Conservation (phyloP, 345 rosid genomes). For the Eucalyptus albens region DNA sequence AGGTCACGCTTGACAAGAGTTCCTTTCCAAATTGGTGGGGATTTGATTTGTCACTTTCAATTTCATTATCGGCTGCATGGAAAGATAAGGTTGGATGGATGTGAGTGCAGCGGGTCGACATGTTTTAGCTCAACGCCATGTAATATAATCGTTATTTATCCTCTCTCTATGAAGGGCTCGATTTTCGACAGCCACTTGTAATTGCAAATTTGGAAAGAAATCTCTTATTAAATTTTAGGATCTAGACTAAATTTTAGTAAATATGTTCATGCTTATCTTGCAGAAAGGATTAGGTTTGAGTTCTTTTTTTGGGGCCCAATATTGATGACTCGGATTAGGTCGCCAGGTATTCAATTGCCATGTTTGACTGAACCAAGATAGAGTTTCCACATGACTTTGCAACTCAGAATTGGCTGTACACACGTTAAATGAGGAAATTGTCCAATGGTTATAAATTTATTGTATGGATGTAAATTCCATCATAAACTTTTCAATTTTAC, state of each 20-base stretch:
- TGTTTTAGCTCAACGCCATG: background rate
- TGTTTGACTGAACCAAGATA: background rate
- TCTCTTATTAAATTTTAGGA: background rate
- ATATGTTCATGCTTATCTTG: background rate
- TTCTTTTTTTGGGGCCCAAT: background rate
- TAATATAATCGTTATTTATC: background rate
- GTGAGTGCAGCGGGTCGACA: background rate
- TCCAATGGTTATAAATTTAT: background rate
- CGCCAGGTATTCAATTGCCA: background rate
- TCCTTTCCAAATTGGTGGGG: background rate
- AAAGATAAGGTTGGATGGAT: background rate
- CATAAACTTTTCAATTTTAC: accelerated
- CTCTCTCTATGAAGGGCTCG: background rate
- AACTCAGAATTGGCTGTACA: background rate
- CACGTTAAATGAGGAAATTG: background rate
- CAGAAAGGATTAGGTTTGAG: background rate
- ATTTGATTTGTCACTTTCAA: background rate
- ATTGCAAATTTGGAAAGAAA: background rate
- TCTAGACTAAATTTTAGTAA: background rate
- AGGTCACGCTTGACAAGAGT: background rate
- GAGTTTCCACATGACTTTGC: background rate
- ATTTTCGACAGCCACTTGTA: background rate
- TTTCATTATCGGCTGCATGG: too few relatives aligned
- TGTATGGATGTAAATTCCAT: accelerated
- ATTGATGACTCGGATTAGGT: background rate